phyloP scores from a whole-genome alignment of 768 basidiomycete genomes.

The Xerocomellus dryophilus region DNA sequence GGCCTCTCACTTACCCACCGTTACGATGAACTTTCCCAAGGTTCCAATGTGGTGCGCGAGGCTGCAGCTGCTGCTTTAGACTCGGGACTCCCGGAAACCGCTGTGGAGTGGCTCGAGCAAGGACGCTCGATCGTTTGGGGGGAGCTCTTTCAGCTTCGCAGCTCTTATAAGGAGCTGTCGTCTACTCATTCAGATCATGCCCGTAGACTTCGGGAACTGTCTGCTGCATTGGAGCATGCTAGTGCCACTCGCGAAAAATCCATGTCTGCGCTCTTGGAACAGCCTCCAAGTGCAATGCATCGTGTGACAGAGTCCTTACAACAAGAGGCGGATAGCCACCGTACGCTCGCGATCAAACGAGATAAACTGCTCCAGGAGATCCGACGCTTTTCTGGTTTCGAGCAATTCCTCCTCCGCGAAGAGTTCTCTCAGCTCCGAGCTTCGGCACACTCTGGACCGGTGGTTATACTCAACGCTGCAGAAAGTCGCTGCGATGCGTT shows the following conservation, averaged over 20 bases:
- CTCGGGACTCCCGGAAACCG: not conserved
- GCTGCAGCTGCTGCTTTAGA: not conserved
- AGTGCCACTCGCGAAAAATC: not conserved
- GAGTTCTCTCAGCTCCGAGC: no score
- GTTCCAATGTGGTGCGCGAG: not conserved
- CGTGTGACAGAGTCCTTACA: no score
- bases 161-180: not conserved
- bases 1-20: conserved; percentile 18
- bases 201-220: not conserved
- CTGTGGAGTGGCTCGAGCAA: conserved; percentile 13
- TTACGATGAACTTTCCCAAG: conserved; percentile 8
- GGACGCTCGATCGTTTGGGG: conserved; percentile 10
- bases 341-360: not conserved
- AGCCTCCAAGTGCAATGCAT: no score
- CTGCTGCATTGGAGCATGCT: not conserved
- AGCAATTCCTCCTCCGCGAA: no score
- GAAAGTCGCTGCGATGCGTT: no score
- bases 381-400: no score
- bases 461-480: no score
- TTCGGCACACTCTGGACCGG: no score
- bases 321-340: no score
- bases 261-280: no score
- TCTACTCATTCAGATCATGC: not conserved
- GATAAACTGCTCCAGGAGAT: no score
- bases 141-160: not conserved